Percentiles rank a stretch among this genome's conserved stretches.
phyloP scores from a whole-genome alignment of 495 filamentous ascomycete genomes.

The Chaetomium fimeti region DNA sequence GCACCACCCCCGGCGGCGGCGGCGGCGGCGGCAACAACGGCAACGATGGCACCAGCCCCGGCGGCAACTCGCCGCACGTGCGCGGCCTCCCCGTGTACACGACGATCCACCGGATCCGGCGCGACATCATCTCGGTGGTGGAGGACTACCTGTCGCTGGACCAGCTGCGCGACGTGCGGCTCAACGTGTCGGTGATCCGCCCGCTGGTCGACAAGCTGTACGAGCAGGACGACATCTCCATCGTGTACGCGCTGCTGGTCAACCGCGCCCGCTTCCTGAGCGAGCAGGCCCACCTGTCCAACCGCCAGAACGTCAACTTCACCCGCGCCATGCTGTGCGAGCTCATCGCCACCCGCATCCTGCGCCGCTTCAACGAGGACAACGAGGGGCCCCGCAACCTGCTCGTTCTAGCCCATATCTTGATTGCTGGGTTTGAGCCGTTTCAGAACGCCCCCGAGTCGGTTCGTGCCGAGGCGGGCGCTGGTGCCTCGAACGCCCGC shows the following conservation, averaged over 20 bases:
- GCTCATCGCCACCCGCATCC: slow-evolving; percentile 62
- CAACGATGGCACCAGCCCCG: slow-evolving; percentile 21
- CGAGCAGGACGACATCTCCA: slow-evolving; percentile 65
- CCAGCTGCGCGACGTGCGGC: slow-evolving; percentile 64
- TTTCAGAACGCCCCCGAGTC: slow-evolving; percentile 66
- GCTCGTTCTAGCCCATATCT: slow-evolving; percentile 65
- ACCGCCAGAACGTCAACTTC: slow-evolving; percentile 66
- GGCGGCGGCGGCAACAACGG: slow-evolving; percentile 26
- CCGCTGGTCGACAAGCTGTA: slow-evolving; percentile 70
- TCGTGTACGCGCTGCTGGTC: slow-evolving; percentile 68
- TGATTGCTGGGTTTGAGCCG: slow-evolving; percentile 70
- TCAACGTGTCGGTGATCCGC: slow-evolving; percentile 67
- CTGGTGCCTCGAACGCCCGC: slow-evolving; percentile 48
- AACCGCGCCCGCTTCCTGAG: slow-evolving; percentile 67
- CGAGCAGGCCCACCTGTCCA: slow-evolving; percentile 63
- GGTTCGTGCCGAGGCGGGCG: slow-evolving; percentile 50
- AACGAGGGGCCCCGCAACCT: slow-evolving; percentile 53
- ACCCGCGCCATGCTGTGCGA: slow-evolving; percentile 68
- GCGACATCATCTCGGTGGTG: slow-evolving; percentile 52
- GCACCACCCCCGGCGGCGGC: slow-evolving; percentile 16
- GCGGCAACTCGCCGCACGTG: slow-evolving; percentile 34
- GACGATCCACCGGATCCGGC: slow-evolving; percentile 53
- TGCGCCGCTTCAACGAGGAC: slow-evolving; percentile 67
- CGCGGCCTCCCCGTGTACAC: slow-evolving; percentile 52
- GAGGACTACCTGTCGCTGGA: slow-evolving; percentile 59